Conservation (phyloP, 202 grass and related monocot genomes). For the Dendrocalamus latiflorus region DNA sequence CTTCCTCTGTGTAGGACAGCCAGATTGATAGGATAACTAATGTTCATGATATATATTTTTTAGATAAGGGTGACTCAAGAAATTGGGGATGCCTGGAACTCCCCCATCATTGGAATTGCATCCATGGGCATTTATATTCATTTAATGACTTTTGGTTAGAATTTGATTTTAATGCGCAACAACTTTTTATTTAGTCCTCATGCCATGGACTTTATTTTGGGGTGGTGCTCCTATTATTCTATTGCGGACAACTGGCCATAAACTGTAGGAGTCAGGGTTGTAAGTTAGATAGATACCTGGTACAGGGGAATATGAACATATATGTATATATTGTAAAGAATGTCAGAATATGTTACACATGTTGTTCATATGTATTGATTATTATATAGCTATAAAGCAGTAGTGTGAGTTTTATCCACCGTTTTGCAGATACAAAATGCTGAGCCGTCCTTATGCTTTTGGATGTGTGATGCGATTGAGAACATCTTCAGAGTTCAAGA, state of each 20-base stretch:
- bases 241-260: not conserved
- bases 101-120: not conserved
- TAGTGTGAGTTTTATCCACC: no score
- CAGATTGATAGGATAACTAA: not conserved
- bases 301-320: no score
- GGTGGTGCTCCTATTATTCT: not conserved
- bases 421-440: no score
- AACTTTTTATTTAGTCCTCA: not conserved
- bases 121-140: not conserved
- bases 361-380: no score
- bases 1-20: not conserved
- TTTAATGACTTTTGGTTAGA: slow-evolving; percentile 5
- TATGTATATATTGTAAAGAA: no score
- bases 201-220: not conserved
- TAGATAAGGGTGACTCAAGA: slow-evolving; percentile 4
- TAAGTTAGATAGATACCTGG: no score
- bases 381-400: no score
- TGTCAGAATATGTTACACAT: no score
- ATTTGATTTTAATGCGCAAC: not conserved
- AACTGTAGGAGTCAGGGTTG: no score
- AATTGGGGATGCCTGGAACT: not conserved
- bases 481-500: no score
- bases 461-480: no score
- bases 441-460: no score
- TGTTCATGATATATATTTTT: not conserved